Evolutionary conservation across 345 rosid genomes (phyloP).

Genomic region (Syzygium grande): DNA sequence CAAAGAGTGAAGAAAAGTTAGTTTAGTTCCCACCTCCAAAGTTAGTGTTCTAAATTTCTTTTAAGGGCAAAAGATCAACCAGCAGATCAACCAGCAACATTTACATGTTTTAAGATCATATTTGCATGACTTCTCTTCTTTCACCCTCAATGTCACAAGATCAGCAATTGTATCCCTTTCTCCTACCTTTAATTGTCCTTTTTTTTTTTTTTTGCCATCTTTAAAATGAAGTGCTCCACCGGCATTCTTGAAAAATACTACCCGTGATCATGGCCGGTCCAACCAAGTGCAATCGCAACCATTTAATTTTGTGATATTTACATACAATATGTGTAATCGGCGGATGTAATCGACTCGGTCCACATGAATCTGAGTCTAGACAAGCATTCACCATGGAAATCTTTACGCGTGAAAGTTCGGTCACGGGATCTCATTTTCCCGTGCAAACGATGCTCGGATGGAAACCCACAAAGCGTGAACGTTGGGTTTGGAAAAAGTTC

Average conservation of each 20-base stretch:
- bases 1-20: neutral
- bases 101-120: neutral
- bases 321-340: fast-evolving
- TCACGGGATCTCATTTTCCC: neutral
- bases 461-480: neutral
- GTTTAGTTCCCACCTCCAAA: neutral
- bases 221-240: neutral
- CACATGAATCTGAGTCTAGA: neutral
- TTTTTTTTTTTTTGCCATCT: neutral
- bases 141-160: neutral
- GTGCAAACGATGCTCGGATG: neutral
- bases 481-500: fast-evolving
- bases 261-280: neutral
- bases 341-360: neutral
- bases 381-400: neutral
- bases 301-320: neutral
- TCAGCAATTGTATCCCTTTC: fast-evolving
- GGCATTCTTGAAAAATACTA: neutral
- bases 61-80: neutral
- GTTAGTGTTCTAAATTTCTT: neutral
- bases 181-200: neutral
- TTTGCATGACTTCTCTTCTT: neutral
- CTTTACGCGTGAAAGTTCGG: neutral
- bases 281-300: neutral
- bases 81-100: neutral